A percentile compares a stretch with the other conserved stretches of the same genome.
Evolutionary conservation across 441 rosid genomes (phyloP).

Genomic region (Syzygium syzygioides): DNA sequence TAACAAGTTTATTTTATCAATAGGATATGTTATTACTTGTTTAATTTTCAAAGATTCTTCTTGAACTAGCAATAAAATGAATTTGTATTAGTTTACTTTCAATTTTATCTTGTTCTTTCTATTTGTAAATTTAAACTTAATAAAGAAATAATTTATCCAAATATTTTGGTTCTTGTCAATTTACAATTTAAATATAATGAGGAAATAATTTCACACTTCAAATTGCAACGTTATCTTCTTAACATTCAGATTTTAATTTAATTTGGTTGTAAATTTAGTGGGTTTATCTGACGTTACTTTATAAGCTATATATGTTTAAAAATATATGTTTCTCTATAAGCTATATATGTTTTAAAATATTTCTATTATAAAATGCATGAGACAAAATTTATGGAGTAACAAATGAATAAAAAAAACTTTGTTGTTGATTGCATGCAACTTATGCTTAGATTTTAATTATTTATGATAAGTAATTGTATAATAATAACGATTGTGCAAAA

Average conservation of each 20-base stretch:
- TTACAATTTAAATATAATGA: not conserved
- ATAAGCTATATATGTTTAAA: not conserved
- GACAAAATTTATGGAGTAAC: not conserved
- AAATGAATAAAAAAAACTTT: not conserved
- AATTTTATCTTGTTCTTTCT: not conserved
- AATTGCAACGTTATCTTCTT: not conserved
- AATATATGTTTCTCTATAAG: not conserved
- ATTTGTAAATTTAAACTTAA: not conserved
- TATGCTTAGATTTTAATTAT: not conserved
- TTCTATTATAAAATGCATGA: not conserved
- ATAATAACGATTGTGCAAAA: not conserved
- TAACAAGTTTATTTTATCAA: not conserved
- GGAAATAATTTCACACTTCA: not conserved
- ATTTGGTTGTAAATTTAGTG: not conserved
- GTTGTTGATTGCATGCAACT: not conserved
- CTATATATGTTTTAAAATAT: not conserved
- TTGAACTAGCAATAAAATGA: not conserved
- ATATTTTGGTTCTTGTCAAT: not conserved
- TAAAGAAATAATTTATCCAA: not conserved
- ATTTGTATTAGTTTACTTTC: not conserved
- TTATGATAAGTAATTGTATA: not conserved
- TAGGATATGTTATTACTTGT: not conserved
- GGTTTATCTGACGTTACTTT: not conserved
- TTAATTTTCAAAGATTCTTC: not conserved
- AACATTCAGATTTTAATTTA: not conserved